Percentiles rank a stretch among this genome's conserved stretches.
Evolutionary conservation across 257 asterid species (phyloP).

Genomic region (Knoxia roxburghii): DNA sequence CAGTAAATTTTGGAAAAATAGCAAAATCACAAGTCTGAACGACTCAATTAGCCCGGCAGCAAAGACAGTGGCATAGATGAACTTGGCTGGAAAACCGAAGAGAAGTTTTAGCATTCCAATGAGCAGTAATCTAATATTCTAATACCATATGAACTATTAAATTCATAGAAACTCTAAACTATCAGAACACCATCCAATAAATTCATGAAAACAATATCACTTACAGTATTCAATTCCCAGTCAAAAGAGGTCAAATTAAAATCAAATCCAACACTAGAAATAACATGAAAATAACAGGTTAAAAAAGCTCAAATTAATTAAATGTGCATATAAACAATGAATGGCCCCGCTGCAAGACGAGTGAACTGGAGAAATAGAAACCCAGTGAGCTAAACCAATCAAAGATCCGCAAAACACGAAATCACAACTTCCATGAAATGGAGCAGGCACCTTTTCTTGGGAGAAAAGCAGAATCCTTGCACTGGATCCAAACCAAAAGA

Average conservation of each 20-base stretch:
- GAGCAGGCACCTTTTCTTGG: constrained; percentile 37
- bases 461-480: constrained; percentile 39
- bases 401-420: background rate
- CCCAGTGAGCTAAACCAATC: background rate
- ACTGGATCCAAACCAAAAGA: constrained; percentile 51
- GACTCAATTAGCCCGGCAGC: background rate
- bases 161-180: background rate
- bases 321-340: background rate
- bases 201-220: background rate
- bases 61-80: background rate
- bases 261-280: background rate
- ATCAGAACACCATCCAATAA: background rate
- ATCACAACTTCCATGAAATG: constrained; percentile 5
- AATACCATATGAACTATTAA: too few relatives aligned
- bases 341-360: background rate
- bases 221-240: background rate
- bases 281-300: background rate
- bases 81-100: background rate
- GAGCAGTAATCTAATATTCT: background rate
- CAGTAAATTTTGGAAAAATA: background rate
- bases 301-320: background rate
- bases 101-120: background rate
- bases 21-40: background rate
- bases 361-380: background rate
- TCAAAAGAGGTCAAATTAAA: background rate